Evolutionary conservation across 2,329 filamentous ascomycete species (phyloP), one percentile per base, ranked within the genome.

Genomic region (Westerdykella aurantiaca): DNA sequence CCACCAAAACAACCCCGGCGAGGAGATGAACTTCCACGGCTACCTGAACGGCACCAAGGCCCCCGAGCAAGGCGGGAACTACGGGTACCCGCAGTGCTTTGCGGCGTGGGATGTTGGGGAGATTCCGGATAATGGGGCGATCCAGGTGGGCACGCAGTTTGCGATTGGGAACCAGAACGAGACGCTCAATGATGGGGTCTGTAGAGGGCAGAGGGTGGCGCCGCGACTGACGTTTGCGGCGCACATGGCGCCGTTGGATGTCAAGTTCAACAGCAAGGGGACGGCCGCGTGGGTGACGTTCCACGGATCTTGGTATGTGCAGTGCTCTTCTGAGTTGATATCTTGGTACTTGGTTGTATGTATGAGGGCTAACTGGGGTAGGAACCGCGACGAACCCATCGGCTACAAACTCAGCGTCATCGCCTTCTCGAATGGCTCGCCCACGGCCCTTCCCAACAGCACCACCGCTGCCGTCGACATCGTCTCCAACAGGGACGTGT

Each of bases 21-120:
- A 88, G 58, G 82, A 88, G 64, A 66, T 89, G 61, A 88, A 88
- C 64, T 86, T 79, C 61, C 79, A 85, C 47, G 84, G 85, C 3
- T 76, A 74, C 45, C 69, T 86, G 3, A 75, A 77, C 37, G 72
- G 72, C n/a, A 75, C 74, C 0, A 10, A 52, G 6, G 66, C 62
- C 16, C 46, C 53, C 2, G 55, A 66, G 23, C 67, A 76, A 55
- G 74, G 72, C 14, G 55, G 58, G 3, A 86, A 87, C 63, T 84
- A 83, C 56, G 85, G 85, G 17, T 89, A 88, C 57, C 85, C 85
- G 1, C 66, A 72, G 37, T 88, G 85, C 68, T 85, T 81, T 54
- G 72, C 83, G 0, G 71, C 83, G 7, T 88, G 83, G 83, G 72
- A 77, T 45, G 74, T 77, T 0, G 56, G 67, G 12, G 63, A 68